A percentile compares a stretch with the other conserved stretches of the same genome.
Conservation (phyloP, 768 basidiomycete species). For the Gloeophyllum trabeum region DNA sequence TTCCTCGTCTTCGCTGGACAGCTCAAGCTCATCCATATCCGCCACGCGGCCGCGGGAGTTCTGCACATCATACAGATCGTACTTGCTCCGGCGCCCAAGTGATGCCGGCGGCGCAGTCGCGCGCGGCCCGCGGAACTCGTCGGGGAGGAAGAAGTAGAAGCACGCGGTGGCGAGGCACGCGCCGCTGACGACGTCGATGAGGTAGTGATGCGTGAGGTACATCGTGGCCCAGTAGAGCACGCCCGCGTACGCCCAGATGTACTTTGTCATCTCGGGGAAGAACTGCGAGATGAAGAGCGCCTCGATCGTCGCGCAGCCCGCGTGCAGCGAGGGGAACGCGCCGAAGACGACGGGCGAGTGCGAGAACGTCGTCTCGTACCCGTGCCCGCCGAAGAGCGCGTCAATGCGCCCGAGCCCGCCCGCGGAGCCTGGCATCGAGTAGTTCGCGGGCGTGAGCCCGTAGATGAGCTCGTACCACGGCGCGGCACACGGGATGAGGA, state of each 20-base stretch:
- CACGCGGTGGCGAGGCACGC: constrained; percentile 79
- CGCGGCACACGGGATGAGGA: constrained; percentile 84
- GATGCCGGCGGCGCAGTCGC: constrained; percentile 41
- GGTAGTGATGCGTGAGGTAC: constrained; percentile 98
- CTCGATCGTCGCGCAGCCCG: constrained; percentile 83
- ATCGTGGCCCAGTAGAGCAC: constrained; percentile 96
- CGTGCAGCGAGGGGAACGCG: constrained; percentile 91
- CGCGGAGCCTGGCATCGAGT: constrained; percentile 84
- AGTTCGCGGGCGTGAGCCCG: constrained; percentile 91
- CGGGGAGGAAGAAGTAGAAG: constrained; percentile 85
- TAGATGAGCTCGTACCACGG: constrained; percentile 98
- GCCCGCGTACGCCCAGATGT: constrained; percentile 75
- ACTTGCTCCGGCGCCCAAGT: constrained; percentile 42
- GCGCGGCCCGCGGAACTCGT: constrained; percentile 51
- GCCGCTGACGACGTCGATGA: constrained; percentile 94
- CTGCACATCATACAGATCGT: constrained; percentile 71
- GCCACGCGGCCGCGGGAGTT: constrained; percentile 29
- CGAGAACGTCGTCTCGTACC: constrained; percentile 74
- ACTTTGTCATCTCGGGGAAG: constrained; percentile 63
- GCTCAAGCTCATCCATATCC: constrained; percentile 18
- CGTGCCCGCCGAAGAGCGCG: constrained; percentile 61
- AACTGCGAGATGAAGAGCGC: constrained; percentile 93
- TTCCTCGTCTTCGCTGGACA: constrained; percentile 50
- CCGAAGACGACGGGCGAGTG: constrained; percentile 92
- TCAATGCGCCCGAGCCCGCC: constrained; percentile 93